Evolutionary conservation across 208 protist species (phyloP).

Genomic region (Wallacemonas collosoma): DNA sequence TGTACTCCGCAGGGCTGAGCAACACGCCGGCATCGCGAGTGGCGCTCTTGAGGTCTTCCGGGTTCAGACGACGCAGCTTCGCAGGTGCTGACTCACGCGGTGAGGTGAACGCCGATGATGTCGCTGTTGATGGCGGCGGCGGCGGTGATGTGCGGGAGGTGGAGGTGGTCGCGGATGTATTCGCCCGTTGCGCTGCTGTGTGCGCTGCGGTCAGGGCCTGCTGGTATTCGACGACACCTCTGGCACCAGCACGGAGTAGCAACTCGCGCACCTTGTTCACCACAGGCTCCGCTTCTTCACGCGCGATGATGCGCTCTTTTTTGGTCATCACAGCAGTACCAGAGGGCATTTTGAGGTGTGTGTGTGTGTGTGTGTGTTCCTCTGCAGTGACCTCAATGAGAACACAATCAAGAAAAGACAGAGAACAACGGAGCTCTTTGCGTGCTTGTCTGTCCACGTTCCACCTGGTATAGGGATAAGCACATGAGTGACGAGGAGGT

Average conservation of each 20-base stretch:
- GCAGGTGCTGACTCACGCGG: background rate
- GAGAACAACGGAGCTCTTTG: no score
- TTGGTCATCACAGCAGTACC: conserved; percentile 22
- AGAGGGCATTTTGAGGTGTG: background rate
- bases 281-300: conserved; percentile 51
- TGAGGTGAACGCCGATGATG: background rate
- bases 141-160: conserved; percentile 8
- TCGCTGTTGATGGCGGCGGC: background rate
- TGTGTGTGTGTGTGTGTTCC: background rate
- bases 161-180: background rate
- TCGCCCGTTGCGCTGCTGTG: background rate
- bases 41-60: conserved; percentile 66
- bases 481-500: no score
- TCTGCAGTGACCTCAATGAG: background rate
- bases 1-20: conserved; percentile 56
- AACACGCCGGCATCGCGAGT: conserved; percentile 60
- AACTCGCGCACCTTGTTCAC: conserved; percentile 53
- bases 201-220: conserved; percentile 30
- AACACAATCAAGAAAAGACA: background rate
- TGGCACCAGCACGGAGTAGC: conserved; percentile 68
- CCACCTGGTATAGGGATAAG: no score
- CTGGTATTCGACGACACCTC: conserved; percentile 58
- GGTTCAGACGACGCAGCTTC: conserved; percentile 54
- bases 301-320: conserved; percentile 56
- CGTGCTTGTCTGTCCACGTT: no score